Conservation (phyloP, 441 rosid genomes). For the Erodium moschatum region DNA sequence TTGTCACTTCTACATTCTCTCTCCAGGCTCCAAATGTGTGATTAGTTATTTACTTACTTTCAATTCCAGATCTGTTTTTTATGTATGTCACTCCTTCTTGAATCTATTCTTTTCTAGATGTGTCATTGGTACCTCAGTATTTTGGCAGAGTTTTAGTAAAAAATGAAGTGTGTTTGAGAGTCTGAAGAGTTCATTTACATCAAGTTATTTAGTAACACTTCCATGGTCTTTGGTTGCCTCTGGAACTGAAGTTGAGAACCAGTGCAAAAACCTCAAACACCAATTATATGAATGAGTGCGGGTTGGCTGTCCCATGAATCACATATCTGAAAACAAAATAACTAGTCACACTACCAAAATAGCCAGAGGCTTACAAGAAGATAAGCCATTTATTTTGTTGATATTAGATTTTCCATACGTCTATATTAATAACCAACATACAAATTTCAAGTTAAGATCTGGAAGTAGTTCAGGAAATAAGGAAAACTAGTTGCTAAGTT, state of each 20-base stretch:
- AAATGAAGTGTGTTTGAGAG: not conserved
- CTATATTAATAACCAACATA: not conserved
- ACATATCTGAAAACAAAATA: not conserved
- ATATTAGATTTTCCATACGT: not conserved
- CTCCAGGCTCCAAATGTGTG: slow-evolving; percentile 1
- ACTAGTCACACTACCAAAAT: no score
- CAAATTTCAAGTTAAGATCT: not conserved
- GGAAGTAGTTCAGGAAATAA: not conserved
- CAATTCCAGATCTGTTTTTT: no score
- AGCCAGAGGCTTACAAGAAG: not conserved
- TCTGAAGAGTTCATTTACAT: not conserved
- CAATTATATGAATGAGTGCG: not conserved
- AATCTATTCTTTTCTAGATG: not conserved
- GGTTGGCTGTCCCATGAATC: not conserved
- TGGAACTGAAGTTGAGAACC: not conserved
- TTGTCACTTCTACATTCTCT: slow-evolving; percentile 6
- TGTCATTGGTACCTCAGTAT: not conserved
- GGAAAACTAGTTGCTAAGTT: not conserved
- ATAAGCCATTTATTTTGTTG: not conserved
- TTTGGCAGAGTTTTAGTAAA: not conserved
- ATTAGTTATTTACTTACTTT: slow-evolving; percentile 11
- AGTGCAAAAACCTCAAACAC: not conserved
- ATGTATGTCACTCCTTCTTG: no score
- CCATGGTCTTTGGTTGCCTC: not conserved
- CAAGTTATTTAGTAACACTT: not conserved